Evolutionary conservation across 2,329 filamentous ascomycete genomes (phyloP).

Genomic region (Juglanconis juglandina): DNA sequence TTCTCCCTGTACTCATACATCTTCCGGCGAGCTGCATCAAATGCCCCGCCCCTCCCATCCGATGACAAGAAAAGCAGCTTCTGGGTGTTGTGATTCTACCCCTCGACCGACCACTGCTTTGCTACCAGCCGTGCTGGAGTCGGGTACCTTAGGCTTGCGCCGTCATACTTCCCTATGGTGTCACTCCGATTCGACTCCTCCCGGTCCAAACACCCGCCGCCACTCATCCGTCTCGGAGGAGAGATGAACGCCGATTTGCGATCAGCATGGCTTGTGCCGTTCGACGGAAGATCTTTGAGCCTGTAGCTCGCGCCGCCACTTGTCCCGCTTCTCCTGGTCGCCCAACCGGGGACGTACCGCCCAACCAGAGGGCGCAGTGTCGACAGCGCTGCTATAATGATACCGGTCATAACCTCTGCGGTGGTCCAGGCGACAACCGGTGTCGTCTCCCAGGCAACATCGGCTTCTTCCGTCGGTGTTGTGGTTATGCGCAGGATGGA

Average conservation of each 20-base stretch:
- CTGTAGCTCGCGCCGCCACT: not conserved
- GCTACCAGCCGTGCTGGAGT: not conserved
- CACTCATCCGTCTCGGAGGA: not conserved
- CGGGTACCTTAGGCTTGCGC: not conserved
- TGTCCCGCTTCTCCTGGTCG: not conserved
- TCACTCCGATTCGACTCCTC: not conserved
- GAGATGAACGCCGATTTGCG: not conserved
- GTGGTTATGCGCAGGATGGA: slow-evolving; percentile 3
- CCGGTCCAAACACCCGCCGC: not conserved
- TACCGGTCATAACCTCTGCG: slow-evolving; percentile 2
- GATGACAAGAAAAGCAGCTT: too few species aligned
- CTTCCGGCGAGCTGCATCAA: too few species aligned
- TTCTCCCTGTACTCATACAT: too few species aligned
- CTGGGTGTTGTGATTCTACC: not conserved
- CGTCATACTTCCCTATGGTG: not conserved
- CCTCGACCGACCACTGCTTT: not conserved
- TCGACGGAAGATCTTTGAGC: not conserved
- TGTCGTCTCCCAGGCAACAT: not conserved
- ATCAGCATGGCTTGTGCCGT: not conserved
- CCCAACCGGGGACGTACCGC: slow-evolving; percentile 7
- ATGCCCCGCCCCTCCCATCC: too few species aligned
- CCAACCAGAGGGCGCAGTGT: slow-evolving; percentile 14
- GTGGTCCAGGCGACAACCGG: slow-evolving; percentile 1
- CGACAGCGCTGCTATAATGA: slow-evolving; percentile 20
- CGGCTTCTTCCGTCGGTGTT: not conserved